Conservation (phyloP, 768 basidiomycete genomes). For the Hygrocybe coccinea region DNA sequence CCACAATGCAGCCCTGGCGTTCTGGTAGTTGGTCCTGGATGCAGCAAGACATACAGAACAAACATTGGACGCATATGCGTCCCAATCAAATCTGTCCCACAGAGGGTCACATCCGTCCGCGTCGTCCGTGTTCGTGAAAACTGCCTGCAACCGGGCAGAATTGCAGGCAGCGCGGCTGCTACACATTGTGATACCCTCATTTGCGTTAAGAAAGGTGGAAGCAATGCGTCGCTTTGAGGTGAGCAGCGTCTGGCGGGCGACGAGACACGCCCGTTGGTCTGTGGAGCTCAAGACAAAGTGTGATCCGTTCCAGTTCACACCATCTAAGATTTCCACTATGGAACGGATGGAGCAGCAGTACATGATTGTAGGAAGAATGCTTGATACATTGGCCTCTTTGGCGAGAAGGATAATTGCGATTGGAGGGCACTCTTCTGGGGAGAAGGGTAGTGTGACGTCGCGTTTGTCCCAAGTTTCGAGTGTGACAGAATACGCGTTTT, state of each 20-base stretch:
- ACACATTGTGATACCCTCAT: neutral
- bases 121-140: neutral
- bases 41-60: conserved; percentile 1
- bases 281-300: neutral
- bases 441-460: neutral
- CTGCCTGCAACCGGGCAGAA: neutral
- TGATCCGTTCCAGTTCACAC: neutral
- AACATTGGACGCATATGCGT: neutral
- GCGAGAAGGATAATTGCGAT: neutral
- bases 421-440: neutral
- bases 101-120: neutral
- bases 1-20: neutral
- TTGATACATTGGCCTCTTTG: neutral
- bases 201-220: neutral
- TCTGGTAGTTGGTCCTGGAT: neutral
- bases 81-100: conserved; percentile 4
- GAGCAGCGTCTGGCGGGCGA: neutral
- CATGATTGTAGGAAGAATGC: conserved; percentile 2
- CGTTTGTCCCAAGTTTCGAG: conserved; percentile 1
- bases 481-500: neutral
- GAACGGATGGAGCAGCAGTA: neutral
- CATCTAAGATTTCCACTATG: conserved; percentile 2
- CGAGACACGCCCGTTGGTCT: neutral
- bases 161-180: neutral
- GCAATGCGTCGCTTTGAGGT: neutral